These are phyloP conservation scores for Talaromyces amestolkiae DNA, from an alignment of 2,329 filamentous ascomycete species.

Conservation along the genomic window DNA sequence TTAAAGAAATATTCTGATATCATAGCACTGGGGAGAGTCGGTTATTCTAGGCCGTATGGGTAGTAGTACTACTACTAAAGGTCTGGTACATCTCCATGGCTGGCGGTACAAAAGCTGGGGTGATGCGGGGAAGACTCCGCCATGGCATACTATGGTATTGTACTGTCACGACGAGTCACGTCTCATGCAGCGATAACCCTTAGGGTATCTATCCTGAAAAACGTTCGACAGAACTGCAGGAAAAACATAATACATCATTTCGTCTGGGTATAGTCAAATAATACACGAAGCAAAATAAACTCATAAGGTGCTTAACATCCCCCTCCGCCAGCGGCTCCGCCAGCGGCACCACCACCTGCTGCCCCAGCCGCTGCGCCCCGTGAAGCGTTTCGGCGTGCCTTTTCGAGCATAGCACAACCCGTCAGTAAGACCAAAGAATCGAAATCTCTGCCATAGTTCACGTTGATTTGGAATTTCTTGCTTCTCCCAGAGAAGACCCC, in stretches of 20 bases:
- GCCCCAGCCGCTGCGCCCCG: neutral
- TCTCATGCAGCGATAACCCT: neutral
- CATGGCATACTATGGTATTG: neutral
- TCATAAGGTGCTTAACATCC: neutral
- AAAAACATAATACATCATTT: neutral
- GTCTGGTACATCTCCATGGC: neutral
- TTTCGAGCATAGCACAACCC: conserved; percentile 14
- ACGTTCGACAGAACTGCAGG: neutral
- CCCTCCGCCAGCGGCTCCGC: neutral
- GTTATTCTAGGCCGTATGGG: neutral
- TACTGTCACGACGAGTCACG: neutral
- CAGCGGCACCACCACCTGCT: neutral
- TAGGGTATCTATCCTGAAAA: neutral
- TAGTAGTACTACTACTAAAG: neutral
- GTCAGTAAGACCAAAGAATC: conserved; percentile 15
- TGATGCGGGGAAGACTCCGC: conserved; percentile 4
- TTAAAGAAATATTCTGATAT: neutral
- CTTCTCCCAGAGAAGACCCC: neutral
- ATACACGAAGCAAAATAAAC: neutral
- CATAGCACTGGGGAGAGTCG: neutral
- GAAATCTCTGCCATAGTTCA: conserved; percentile 20
- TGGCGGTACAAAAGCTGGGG: neutral
- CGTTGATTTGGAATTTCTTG: conserved; percentile 18
- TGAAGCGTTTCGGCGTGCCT: conserved; percentile 8
- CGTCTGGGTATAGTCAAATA: neutral